Percentiles rank a stretch among this genome's conserved stretches.
Evolutionary conservation across 225 moss, liverwort and hornwort species (phyloP).

Genomic region (Polytrichum formosum): DNA sequence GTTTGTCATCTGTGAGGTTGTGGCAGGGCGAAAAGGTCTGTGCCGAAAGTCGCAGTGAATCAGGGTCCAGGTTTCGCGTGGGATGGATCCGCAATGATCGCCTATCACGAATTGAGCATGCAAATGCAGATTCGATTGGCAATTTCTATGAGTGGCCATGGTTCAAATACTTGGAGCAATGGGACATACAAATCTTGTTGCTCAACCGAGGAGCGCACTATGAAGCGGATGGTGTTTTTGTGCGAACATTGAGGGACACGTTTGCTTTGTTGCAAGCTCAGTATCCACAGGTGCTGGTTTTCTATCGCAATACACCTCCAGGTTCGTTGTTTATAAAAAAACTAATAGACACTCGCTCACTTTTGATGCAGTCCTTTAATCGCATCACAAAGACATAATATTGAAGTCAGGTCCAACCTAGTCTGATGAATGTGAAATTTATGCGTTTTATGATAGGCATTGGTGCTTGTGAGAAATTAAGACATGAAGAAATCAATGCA

Average conservation of each 20-base stretch:
- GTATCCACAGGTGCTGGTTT: constrained; percentile 55
- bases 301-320: constrained; percentile 71
- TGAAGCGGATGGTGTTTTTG: constrained; percentile 39
- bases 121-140: background rate
- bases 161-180: constrained; percentile 43
- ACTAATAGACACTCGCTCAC: too few relatives aligned
- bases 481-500: background rate
- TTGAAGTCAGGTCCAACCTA: background rate
- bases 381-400: background rate
- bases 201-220: constrained; percentile 84
- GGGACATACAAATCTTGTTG: constrained; percentile 49
- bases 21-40: constrained; percentile 30
- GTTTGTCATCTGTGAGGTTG: background rate
- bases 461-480: background rate
- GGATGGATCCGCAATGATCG: constrained; percentile 54
- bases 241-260: constrained; percentile 28
- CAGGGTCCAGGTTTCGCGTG: constrained; percentile 28
- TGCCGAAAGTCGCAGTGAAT: constrained; percentile 19
- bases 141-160: constrained; percentile 56
- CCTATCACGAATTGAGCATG: constrained; percentile 14
- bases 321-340: constrained; percentile 18
- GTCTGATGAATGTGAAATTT: background rate
- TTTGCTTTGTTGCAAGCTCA: constrained; percentile 39
- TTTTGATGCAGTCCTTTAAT: background rate
- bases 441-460: background rate